Base-by-base conservation (phyloP, 768 basidiomycete species). In the Rhizopogon sp. region DNA sequence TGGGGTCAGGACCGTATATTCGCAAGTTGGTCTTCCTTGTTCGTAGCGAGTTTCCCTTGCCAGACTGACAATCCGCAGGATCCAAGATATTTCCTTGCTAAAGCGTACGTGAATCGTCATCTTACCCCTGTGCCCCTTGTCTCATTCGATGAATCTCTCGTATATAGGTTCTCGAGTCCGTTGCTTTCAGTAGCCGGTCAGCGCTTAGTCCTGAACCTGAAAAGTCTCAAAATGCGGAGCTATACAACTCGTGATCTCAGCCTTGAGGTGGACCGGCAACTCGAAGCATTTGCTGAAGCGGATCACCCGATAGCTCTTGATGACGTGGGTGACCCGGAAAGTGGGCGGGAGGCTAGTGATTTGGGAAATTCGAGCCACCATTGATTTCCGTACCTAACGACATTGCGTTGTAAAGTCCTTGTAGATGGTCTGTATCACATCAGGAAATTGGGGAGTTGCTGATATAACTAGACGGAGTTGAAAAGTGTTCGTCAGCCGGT, bases 201-300 rank as follows among this genome's bases (percentile, higher is more conserved):
- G 55, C 69, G 59, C 45, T 64, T 61, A 50, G 63, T 60, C 35
- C 55, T 61, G 53, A 67, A 61, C 53, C 60, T 61, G n/a, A 56
- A 52, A 9, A 22, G 39, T 58, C 58, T 63, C 5, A 53, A 46
- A 20, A 14, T 20, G 16, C 50, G 3, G 0, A 46, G 43, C 0
- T 50, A 61, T 31, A 33, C 54, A 37, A 64, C 47, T 2, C 40
- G 37, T 41, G 52, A 67, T 10, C 3, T 66, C 25, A 62, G 62
- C 28, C 41, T 47, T 2, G 60, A 59, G 44, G 54, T 63, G 9
- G 56, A 63, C 11, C 56, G 60, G 42, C 62, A 62, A 29, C 44
- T 62, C 13, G 52, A 22, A n/a, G 39, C 41, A 31, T 39, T 62
- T 3, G 58, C 41, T 16, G 50, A n/a, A 33, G 4, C 6, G 2